phyloP scores from a whole-genome alignment of 2,329 filamentous ascomycete species.

The Alternaria atra region DNA sequence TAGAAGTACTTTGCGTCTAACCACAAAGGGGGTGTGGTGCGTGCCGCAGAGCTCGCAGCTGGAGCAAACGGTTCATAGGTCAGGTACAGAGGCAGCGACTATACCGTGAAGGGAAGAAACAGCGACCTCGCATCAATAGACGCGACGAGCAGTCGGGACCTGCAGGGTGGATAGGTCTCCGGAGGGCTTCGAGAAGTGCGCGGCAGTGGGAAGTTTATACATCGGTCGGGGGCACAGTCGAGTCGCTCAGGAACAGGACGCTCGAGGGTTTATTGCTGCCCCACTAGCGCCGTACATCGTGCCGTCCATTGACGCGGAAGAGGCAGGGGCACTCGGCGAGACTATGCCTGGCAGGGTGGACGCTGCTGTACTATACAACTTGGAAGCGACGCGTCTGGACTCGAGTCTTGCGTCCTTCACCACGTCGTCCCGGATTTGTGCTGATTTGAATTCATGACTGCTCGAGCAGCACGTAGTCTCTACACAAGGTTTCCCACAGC shows the following conservation, averaged over 20 bases:
- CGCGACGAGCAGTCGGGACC: conserved; percentile 10
- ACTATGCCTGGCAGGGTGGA: conserved; percentile 8
- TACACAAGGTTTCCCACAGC: not conserved
- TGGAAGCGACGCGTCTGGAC: conserved; percentile 10
- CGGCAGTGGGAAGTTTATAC: not conserved
- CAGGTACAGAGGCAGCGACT: conserved; percentile 7
- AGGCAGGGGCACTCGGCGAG: conserved; percentile 8
- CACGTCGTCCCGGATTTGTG: not conserved
- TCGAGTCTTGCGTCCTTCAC: not conserved
- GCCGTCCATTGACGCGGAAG: conserved; percentile 12
- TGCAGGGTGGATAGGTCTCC: not conserved
- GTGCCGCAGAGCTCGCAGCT: conserved; percentile 13
- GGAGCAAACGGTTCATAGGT: conserved; percentile 11
- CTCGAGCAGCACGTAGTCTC: not conserved
- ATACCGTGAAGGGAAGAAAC: not conserved
- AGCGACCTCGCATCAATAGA: not conserved
- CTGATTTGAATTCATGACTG: conserved; percentile 1
- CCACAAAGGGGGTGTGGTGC: conserved; percentile 14
- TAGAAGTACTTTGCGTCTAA: conserved; percentile 3
- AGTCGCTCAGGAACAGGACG: conserved; percentile 1
- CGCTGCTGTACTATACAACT: conserved; percentile 1
- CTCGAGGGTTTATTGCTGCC: conserved; percentile 14
- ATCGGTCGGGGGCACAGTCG: not conserved
- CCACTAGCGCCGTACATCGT: conserved; percentile 11
- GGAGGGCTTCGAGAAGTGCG: conserved; percentile 2